Base-by-base conservation (phyloP, 2,329 filamentous ascomycete genomes). In the Orbilia quercus region DNA sequence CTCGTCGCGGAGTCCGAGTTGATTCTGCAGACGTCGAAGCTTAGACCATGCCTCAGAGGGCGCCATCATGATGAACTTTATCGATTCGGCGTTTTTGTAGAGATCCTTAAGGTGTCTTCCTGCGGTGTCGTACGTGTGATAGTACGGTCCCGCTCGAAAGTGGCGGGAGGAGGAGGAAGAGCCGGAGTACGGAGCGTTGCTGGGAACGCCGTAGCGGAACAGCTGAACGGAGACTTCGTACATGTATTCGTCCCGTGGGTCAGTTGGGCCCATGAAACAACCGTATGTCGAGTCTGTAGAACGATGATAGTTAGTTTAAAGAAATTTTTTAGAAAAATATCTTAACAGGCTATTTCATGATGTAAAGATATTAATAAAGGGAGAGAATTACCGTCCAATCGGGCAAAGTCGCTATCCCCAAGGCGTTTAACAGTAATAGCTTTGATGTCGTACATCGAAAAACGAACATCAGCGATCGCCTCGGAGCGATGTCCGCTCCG, bases 211-310 rank as follows among this genome's bases (percentile, higher is more conserved):
- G 28, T 51, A 45, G 38, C 48, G 45, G 31, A 20, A 44, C 18
- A 72, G n/a, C 4, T 64, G 44, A 16, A 72, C 16, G 54, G 59
- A 65, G 16, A 72, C 40, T 54, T 72, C 67, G 22, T 72, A 72
- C 23, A 42, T 64, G 31, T 40, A 59, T 11, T 72, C 59, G 4
- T 60, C 53, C 7, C 64, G 36, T 16, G 23, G 31, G 36, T 54
- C 36, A 1, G 4, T 5, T 25, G 47, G 45, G 28, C 54, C n/a
- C n/a, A n/a, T 45, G 20, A 47, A 14, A 23, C 60, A 72, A 7
- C 53, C 31, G 20, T 60, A 65, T n/a, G 59, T 53, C 16, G n/a
- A 16, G 25, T 54, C 59, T 64, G 34, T 7, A 31, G 28, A 14
- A 11, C 2, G 31, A 18, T 54, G 5, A 28, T 23, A 11, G 22